Conservation (phyloP, 129 eudicot species). For the Escallonia rubra region DNA sequence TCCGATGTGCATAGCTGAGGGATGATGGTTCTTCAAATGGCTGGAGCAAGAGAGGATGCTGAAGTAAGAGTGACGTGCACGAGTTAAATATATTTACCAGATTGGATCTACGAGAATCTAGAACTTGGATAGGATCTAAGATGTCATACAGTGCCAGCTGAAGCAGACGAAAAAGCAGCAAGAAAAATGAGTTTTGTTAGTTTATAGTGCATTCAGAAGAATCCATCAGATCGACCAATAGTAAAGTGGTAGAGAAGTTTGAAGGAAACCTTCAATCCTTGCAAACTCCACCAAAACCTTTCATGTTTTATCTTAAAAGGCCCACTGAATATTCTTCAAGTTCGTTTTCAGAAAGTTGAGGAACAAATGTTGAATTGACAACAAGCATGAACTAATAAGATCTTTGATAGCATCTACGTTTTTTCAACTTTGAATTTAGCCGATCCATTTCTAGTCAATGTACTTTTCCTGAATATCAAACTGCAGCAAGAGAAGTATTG, state of each 20-base stretch:
- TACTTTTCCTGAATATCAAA: no score
- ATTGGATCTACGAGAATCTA: slow-evolving; percentile 11
- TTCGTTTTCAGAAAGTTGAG: slow-evolving; percentile 16
- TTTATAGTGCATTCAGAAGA: slow-evolving; percentile 20
- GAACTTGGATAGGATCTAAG: neutral
- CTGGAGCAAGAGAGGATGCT: neutral
- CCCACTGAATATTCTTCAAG: neutral
- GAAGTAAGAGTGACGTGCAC: neutral
- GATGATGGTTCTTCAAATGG: slow-evolving; percentile 6
- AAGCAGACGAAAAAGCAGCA: slow-evolving; percentile 2
- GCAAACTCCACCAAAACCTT: slow-evolving; percentile 16
- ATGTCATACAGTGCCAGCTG: neutral
- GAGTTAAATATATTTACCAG: slow-evolving; percentile 12
- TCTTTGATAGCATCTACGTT: no score
- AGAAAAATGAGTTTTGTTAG: slow-evolving; percentile 19
- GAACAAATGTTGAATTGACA: neutral
- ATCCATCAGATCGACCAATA: slow-evolving; percentile 13
- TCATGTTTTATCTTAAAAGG: slow-evolving; percentile 1
- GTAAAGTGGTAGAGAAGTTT: slow-evolving; percentile 19
- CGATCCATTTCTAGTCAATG: no score
- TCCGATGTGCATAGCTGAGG: slow-evolving; percentile 8
- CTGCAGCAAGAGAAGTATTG: no score
- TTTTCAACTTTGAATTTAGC: no score
- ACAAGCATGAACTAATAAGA: no score
- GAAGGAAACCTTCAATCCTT: slow-evolving; percentile 11